These are phyloP conservation scores for Albatrellus sp. DNA, from an alignment of 1,284 basidiomycete genomes.

Conservation along the genomic window DNA sequence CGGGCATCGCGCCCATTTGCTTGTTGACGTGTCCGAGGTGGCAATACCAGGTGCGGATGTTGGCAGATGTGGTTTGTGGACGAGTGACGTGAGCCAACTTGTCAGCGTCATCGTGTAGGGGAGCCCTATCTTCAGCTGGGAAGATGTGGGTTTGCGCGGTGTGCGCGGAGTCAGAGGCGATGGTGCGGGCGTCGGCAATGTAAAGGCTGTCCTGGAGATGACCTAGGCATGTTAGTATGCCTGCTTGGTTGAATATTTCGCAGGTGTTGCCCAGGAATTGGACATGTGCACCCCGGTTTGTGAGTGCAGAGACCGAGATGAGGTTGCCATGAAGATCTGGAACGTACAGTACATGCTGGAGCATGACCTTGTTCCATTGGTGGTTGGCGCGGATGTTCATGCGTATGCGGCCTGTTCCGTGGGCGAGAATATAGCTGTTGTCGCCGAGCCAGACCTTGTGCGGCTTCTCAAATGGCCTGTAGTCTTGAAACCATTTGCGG, in stretches of 20 bases:
- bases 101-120: no score
- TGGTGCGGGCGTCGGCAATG: slow-evolving; percentile 3
- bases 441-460: slow-evolving; percentile 12
- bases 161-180: background rate
- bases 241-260: slow-evolving; percentile 2
- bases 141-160: no score
- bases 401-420: slow-evolving; percentile 6
- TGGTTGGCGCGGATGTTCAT: background rate
- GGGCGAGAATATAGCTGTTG: slow-evolving; percentile 9
- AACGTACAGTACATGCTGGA: slow-evolving; percentile 12
- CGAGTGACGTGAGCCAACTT: no score
- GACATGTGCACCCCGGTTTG: slow-evolving; percentile 1
- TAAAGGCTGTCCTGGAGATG: slow-evolving; percentile 7
- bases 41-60: no score
- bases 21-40: no score
- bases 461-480: slow-evolving; percentile 3
- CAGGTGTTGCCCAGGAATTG: slow-evolving; percentile 4
- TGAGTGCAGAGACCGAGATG: slow-evolving; percentile 12
- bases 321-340: slow-evolving; percentile 14
- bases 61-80: no score
- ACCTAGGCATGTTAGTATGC: background rate
- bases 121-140: no score
- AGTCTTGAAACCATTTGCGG: slow-evolving; percentile 9
- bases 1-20: no score
- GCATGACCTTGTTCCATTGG: background rate